Evolutionary conservation across 78 protist genomes (phyloP).

Genomic region (Creolimax fragrantissima): DNA sequence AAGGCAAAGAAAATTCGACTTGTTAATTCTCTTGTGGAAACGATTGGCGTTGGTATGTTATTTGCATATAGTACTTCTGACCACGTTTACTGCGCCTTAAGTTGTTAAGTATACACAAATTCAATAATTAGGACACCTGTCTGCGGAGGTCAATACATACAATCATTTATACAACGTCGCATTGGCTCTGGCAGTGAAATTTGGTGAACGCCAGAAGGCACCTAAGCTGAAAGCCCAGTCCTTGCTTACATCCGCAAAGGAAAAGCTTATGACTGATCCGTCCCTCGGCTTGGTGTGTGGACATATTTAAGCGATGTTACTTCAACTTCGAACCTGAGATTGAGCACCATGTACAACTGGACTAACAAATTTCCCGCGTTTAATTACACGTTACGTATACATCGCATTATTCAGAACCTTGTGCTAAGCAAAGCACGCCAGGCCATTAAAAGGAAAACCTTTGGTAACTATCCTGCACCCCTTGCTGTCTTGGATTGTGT

Average conservation of each 20-base stretch:
- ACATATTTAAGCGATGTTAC: no score
- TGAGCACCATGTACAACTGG: no score
- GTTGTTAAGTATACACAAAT: not conserved
- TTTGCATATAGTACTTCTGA: not conserved
- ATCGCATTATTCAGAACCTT: conserved; percentile 31
- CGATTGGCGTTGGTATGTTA: not conserved
- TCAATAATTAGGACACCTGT: not conserved
- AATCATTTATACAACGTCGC: not conserved
- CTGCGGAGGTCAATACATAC: not conserved
- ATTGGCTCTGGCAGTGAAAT: not conserved
- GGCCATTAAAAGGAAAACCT: conserved; percentile 28
- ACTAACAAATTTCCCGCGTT: no score
- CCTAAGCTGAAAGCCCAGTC: not conserved
- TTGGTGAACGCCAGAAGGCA: not conserved
- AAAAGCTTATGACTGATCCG: not conserved
- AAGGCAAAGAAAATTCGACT: conserved; percentile 32
- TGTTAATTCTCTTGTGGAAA: conserved; percentile 29
- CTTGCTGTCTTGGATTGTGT: conserved; percentile 36
- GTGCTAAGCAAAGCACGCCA: conserved; percentile 21
- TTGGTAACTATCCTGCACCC: conserved; percentile 63
- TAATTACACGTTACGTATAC: no score
- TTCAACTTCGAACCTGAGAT: no score
- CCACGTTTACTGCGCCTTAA: not conserved
- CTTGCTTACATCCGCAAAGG: not conserved
- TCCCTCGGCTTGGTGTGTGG: not conserved